Percentiles rank a stretch among this genome's conserved stretches.
These are phyloP conservation scores for Nidula niveotomentosa DNA, from an alignment of 1,284 basidiomycete species.

Conservation along the genomic window DNA sequence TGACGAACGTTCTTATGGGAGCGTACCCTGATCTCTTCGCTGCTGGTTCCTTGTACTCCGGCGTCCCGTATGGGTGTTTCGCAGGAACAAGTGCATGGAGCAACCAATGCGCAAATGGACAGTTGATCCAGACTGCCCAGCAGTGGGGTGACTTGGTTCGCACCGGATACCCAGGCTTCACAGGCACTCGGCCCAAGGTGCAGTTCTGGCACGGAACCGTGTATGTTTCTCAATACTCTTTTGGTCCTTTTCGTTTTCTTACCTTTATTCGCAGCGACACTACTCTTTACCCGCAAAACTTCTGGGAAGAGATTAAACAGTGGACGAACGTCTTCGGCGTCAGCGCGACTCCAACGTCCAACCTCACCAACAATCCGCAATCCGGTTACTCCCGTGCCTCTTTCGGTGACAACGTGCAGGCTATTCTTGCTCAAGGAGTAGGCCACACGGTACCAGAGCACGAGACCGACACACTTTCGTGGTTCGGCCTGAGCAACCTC, in stretches of 20 bases:
- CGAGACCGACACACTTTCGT: conserved; percentile 32
- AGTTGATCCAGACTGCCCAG: conserved; percentile 38
- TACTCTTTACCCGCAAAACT: conserved; percentile 50
- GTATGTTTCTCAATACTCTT: conserved; percentile 23
- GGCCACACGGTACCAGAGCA: conserved; percentile 44
- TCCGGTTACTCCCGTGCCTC: conserved; percentile 40
- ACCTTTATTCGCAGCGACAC: conserved; percentile 33
- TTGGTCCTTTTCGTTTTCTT: not conserved
- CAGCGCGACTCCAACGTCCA: conserved; percentile 35
- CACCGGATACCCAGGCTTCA: conserved; percentile 48
- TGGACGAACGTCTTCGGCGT: conserved; percentile 49
- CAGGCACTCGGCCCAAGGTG: conserved; percentile 49
- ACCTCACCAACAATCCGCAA: conserved; percentile 33
- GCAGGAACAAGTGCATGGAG: conserved; percentile 46
- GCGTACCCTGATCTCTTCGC: conserved; percentile 54
- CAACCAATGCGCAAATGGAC: conserved; percentile 37
- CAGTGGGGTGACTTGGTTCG: conserved; percentile 48
- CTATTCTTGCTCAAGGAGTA: conserved; percentile 39
- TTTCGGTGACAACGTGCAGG: conserved; percentile 47
- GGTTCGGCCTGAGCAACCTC: conserved; percentile 31
- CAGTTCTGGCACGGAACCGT: conserved; percentile 56
- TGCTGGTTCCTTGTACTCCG: conserved; percentile 46
- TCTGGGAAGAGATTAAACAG: conserved; percentile 47
- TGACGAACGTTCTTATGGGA: conserved; percentile 53
- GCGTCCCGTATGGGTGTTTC: conserved; percentile 56